Conservation (phyloP, 805 yeast genomes). For the Candida parachauliodes region DNA sequence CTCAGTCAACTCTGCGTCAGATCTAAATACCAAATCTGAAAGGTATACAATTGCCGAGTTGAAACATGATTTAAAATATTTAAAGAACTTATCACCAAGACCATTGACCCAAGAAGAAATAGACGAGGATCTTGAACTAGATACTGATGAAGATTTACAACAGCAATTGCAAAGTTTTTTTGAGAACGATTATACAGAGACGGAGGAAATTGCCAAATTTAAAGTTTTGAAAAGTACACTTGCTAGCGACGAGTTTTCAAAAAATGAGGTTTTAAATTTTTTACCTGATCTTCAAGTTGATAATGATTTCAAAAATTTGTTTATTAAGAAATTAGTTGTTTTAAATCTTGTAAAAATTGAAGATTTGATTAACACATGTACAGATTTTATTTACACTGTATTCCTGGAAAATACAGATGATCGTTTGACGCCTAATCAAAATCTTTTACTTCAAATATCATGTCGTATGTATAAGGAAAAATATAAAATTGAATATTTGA, state of each 20-base stretch:
- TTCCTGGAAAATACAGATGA: neutral
- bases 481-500: neutral
- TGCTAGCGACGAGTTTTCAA: neutral
- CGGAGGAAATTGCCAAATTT: conserved; percentile 7
- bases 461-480: conserved; percentile 6
- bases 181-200: neutral
- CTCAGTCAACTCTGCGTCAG: conserved; percentile 12
- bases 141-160: neutral
- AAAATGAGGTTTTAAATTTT: neutral
- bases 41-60: conserved; percentile 18
- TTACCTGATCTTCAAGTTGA: neutral
- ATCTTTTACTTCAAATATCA: conserved; percentile 5
- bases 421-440: conserved; percentile 4
- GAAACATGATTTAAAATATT: conserved; percentile 22
- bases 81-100: conserved; percentile 13
- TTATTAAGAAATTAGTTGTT: conserved; percentile 9
- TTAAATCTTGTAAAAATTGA: conserved; percentile 9
- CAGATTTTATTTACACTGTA: neutral
- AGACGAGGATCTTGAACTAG: conserved; percentile 11
- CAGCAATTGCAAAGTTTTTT: conserved; percentile 4
- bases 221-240: conserved; percentile 9
- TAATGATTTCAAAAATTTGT: neutral
- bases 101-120: conserved; percentile 15
- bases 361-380: conserved; percentile 4
- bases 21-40: neutral